Conservation (phyloP, 2,329 filamentous ascomycete species). For the Phialophora chinensis region DNA sequence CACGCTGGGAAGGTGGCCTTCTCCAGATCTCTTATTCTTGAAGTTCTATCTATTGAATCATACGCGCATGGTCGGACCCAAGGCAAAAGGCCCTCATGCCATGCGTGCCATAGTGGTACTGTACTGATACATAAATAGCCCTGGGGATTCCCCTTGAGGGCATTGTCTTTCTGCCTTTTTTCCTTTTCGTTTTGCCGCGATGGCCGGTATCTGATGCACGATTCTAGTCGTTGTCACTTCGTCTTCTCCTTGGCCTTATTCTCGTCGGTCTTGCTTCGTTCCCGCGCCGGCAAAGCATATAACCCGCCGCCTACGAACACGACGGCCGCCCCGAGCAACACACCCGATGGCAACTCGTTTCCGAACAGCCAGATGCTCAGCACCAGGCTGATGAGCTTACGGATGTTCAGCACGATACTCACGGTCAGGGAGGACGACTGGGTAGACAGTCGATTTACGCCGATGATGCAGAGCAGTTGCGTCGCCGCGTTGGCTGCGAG, state of each 20-base stretch:
- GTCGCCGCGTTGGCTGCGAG: conserved; percentile 70
- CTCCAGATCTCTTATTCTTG: not conserved
- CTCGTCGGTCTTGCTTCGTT: not conserved
- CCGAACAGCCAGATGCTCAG: conserved; percentile 95
- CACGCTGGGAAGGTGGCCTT: not conserved
- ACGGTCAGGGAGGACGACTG: conserved; percentile 91
- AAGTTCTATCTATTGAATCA: not conserved
- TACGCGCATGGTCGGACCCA: not conserved
- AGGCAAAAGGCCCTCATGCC: not conserved
- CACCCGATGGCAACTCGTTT: conserved; percentile 76
- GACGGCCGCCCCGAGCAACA: conserved; percentile 78
- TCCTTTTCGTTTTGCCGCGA: not conserved
- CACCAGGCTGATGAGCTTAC: conserved; percentile 89
- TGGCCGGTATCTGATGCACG: not conserved
- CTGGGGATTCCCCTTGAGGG: not conserved
- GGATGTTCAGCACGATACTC: conserved; percentile 92
- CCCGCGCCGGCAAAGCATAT: conserved; percentile 62
- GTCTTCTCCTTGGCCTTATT: conserved; percentile 14
- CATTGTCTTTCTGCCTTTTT: not conserved
- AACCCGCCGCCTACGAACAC: conserved; percentile 91
- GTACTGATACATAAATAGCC: not conserved
- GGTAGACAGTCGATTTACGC: conserved; percentile 91
- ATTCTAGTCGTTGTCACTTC: conserved; percentile 2
- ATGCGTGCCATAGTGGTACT: not conserved
- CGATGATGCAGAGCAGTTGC: conserved; percentile 92